These are phyloP conservation scores for Neospermospora avenae DNA, from an alignment of 2,329 filamentous ascomycete species.

Conservation along the genomic window DNA sequence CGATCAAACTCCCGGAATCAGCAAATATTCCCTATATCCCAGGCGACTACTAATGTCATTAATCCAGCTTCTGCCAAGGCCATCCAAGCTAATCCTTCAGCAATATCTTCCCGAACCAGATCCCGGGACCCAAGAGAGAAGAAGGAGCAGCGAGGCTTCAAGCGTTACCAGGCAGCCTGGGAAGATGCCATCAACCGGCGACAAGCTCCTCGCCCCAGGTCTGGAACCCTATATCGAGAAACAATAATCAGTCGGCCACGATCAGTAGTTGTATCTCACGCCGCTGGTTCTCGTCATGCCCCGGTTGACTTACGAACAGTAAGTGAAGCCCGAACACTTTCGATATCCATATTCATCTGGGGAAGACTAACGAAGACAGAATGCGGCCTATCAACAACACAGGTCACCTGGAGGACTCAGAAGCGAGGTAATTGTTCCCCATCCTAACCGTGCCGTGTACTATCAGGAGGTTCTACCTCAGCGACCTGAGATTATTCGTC, in stretches of 20 bases:
- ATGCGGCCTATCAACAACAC: slow-evolving; percentile 20
- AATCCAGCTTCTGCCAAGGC: not conserved
- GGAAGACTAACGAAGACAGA: slow-evolving; percentile 25
- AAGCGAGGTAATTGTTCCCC: slow-evolving; percentile 29
- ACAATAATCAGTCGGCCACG: not conserved
- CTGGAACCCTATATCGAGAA: not conserved
- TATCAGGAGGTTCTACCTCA: slow-evolving; percentile 21
- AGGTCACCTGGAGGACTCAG: slow-evolving; percentile 17
- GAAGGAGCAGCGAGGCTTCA: slow-evolving; percentile 32
- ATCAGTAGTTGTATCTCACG: not conserved
- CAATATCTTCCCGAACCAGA: slow-evolving; percentile 24
- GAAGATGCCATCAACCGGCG: slow-evolving; percentile 32
- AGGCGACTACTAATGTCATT: not conserved
- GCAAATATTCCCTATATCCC: slow-evolving; percentile 7
- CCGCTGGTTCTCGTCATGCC: not conserved
- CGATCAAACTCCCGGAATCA: slow-evolving; percentile 16
- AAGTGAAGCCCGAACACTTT: slow-evolving; percentile 1
- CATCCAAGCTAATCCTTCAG: not conserved
- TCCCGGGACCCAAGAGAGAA: slow-evolving; percentile 22
- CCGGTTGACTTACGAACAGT: slow-evolving; percentile 4
- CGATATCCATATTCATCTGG: not conserved
- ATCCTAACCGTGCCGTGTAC: slow-evolving; percentile 24
- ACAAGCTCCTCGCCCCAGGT: slow-evolving; percentile 9
- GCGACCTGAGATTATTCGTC: not conserved
- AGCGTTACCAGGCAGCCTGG: slow-evolving; percentile 36